Evolutionary conservation across 768 basidiomycete species (phyloP).

Genomic region (Lyophyllum semitale): DNA sequence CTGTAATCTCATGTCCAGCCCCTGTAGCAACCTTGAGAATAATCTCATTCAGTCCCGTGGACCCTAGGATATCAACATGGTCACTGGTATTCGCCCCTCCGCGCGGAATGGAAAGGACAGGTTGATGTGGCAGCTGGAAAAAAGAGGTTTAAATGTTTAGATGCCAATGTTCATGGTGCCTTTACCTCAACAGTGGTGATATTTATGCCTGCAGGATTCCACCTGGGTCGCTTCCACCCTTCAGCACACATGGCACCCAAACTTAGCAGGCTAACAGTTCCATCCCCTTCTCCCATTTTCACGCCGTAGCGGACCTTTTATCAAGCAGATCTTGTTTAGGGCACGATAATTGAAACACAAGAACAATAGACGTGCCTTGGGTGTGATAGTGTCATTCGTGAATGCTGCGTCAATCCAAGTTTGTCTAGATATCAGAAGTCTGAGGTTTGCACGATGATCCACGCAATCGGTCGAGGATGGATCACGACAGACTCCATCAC

Average conservation of each 20-base stretch:
- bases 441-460: constrained; percentile 46
- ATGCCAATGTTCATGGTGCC: constrained; percentile 12
- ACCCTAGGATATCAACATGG: constrained; percentile 85
- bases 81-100: constrained; percentile 93
- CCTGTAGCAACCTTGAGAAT: constrained; percentile 81
- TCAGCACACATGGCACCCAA: constrained; percentile 96
- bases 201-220: constrained; percentile 92
- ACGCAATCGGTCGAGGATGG: constrained; percentile 41
- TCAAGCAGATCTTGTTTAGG: background rate
- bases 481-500: constrained; percentile 46
- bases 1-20: constrained; percentile 49
- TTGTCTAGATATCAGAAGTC: constrained; percentile 54
- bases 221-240: constrained; percentile 86
- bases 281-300: constrained; percentile 93
- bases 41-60: constrained; percentile 84
- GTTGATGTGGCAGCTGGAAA: constrained; percentile 74
- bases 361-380: constrained; percentile 44
- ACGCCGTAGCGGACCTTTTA: constrained; percentile 76
- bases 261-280: constrained; percentile 84
- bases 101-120: constrained; percentile 69
- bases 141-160: background rate
- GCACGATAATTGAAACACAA: background rate
- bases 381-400: constrained; percentile 59
- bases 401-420: constrained; percentile 89
- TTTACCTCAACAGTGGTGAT: constrained; percentile 86